These are phyloP conservation scores for Phoma sp. DNA, from an alignment of 2,329 filamentous ascomycete genomes.

Conservation along the genomic window DNA sequence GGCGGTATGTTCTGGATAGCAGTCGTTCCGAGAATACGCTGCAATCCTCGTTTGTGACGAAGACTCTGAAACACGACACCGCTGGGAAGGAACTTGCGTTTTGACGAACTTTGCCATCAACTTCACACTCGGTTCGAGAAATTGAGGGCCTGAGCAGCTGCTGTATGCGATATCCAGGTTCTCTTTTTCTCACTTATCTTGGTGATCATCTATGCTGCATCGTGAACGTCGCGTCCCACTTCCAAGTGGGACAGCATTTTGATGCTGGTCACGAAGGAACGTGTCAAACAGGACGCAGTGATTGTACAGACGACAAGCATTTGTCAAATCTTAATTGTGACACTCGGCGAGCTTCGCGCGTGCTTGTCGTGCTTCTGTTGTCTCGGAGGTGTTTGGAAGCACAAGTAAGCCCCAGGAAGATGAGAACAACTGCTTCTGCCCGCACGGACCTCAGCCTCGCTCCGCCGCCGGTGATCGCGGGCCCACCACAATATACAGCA, in stretches of 20 bases:
- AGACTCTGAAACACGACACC: constrained; percentile 10
- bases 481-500: too few relatives aligned
- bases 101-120: background rate
- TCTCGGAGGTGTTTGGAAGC: constrained; percentile 17
- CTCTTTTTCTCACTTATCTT: too few relatives aligned
- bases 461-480: too few relatives aligned
- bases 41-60: constrained; percentile 9
- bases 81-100: background rate
- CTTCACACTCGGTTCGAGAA: background rate
- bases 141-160: background rate
- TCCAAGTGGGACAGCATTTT: too few relatives aligned
- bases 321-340: background rate
- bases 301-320: background rate
- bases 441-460: background rate
- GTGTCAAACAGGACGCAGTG: background rate
- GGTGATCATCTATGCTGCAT: too few relatives aligned
- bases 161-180: too few relatives aligned
- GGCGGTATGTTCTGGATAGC: constrained; percentile 3
- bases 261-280: too few relatives aligned
- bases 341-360: constrained; percentile 5
- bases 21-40: constrained; percentile 4
- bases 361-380: constrained; percentile 18
- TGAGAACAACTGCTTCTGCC: background rate
- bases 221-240: too few relatives aligned
- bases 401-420: constrained; percentile 4